phyloP scores from a whole-genome alignment of 495 filamentous ascomycete genomes.

The Penicillium simplicissimum region DNA sequence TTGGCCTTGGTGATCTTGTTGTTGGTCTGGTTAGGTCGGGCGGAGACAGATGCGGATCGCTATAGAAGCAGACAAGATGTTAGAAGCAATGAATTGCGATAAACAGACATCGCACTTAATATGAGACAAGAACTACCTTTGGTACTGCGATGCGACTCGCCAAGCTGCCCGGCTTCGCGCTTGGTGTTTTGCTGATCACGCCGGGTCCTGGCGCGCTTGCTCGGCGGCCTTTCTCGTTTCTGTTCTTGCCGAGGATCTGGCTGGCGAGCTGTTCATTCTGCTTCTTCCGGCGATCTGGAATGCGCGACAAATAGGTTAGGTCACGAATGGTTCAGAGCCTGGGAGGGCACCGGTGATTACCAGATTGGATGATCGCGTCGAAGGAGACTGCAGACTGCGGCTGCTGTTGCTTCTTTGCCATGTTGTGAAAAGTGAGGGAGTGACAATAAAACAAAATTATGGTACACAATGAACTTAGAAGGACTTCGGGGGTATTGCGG shows the following conservation, averaged over 20 bases:
- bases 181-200: slow-evolving; percentile 41
- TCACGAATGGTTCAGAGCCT: neutral
- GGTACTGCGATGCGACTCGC: slow-evolving; percentile 74
- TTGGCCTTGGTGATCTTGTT: slow-evolving; percentile 15
- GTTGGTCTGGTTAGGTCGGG: slow-evolving; percentile 35
- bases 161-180: slow-evolving; percentile 55
- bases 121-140: slow-evolving; percentile 53
- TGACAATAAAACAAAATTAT: slow-evolving; percentile 2
- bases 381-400: slow-evolving; percentile 48
- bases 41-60: slow-evolving; percentile 46
- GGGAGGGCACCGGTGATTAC: slow-evolving; percentile 34
- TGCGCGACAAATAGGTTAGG: slow-evolving; percentile 12
- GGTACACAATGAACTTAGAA: neutral
- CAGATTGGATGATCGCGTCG: slow-evolving; percentile 65
- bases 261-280: slow-evolving; percentile 71
- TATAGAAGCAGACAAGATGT: slow-evolving; percentile 18
- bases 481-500: neutral
- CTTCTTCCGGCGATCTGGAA: slow-evolving; percentile 64
- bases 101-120: neutral
- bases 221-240: slow-evolving; percentile 41
- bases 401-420: slow-evolving; percentile 47
- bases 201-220: slow-evolving; percentile 56
- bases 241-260: slow-evolving; percentile 64
- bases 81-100: neutral
- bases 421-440: slow-evolving; percentile 18